Base-by-base conservation (phyloP, 2,329 filamentous ascomycete species). In the Diplodia intermedia region DNA sequence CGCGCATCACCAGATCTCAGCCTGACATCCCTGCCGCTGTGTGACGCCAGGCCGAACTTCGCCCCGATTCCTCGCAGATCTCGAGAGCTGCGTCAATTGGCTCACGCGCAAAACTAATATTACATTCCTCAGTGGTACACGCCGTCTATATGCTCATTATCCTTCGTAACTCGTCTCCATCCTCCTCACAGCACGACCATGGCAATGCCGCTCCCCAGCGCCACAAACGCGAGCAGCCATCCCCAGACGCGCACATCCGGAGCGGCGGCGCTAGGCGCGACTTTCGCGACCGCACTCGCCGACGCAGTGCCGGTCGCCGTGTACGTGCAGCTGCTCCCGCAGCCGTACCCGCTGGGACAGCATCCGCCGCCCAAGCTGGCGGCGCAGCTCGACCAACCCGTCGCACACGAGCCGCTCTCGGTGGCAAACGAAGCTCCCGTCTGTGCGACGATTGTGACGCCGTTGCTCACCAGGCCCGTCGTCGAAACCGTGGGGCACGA, bases 271-370 rank as follows among this genome's bases (percentile, higher is more conserved):
- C 76, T 82, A 3, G 80, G 79, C 14, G 78, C 73, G 54, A 77
- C 74, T 70, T 84, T 83, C 4, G 69, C 71, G 20, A 72, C 66
- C 0, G 78, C 74, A 29, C 73, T 72, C 0, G 67, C 43, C 53
- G 67, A 65, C 29, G 53, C 67, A 0, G 72, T 73, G 9, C 73
- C 73, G 11, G 77, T 77, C 4, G 77, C 76, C 5, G 77, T 79
- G 62, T 76, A 78, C 23, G 73, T 72, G 63, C 73, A 79, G 3
- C 76, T 77, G 69, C 66, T 70, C 0, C 91, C 93, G 79, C 93
- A 97, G 3, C 79, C 79, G 77, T 90, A 97, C 1, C 92, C 91
- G 52, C 80, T 85, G 0, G 93, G 93, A 82, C 94, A 98, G 78
- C 94, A 98, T 7, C 93, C 93, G 0, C 93, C 89, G 0, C 90